Evolutionary conservation across 352 stramenopile genomes (phyloP).

Genomic region (Phytophthora multivora): DNA sequence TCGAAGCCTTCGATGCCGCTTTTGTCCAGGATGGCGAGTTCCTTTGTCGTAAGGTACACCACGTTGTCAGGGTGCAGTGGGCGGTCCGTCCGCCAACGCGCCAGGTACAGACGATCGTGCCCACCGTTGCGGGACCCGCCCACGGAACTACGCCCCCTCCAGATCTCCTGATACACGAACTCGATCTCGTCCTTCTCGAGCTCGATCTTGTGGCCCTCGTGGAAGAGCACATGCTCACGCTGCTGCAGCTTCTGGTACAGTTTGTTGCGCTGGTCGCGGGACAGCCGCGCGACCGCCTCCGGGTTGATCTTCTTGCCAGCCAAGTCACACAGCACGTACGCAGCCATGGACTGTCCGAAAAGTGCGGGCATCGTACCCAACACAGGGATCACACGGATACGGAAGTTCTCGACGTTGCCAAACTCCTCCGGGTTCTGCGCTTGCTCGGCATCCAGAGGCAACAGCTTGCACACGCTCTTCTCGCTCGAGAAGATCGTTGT

Average conservation of each 20-base stretch:
- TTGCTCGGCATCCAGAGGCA: constrained; percentile 94
- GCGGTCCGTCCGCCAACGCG: constrained; percentile 78
- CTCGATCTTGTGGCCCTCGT: constrained; percentile 62
- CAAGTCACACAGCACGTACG: constrained; percentile 94
- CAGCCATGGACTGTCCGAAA: constrained; percentile 97
- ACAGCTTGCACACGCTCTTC: constrained; percentile 95
- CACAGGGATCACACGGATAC: constrained; percentile 96
- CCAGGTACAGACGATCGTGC: constrained; percentile 78
- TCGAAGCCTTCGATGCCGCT: constrained; percentile 71
- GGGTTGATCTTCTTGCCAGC: constrained; percentile 90
- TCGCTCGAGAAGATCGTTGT: constrained; percentile 95
- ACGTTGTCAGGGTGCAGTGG: constrained; percentile 84
- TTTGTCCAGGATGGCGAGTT: constrained; percentile 65
- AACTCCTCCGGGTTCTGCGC: constrained; percentile 90
- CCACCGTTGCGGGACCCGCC: constrained; percentile 71
- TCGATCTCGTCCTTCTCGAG: constrained; percentile 89
- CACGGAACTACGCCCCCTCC: constrained; percentile 77
- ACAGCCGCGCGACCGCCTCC: constrained; percentile 68
- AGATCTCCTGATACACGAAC: constrained; percentile 89
- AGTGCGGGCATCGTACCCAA: constrained; percentile 95
- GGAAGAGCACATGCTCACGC: constrained; percentile 67
- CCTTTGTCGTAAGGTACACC: constrained; percentile 86
- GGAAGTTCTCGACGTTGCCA: constrained; percentile 96
- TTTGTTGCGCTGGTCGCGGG: constrained; percentile 88
- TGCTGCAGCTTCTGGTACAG: constrained; percentile 84